Conservation (phyloP, 345 rosid genomes). For the Bretschneidera sinensis region DNA sequence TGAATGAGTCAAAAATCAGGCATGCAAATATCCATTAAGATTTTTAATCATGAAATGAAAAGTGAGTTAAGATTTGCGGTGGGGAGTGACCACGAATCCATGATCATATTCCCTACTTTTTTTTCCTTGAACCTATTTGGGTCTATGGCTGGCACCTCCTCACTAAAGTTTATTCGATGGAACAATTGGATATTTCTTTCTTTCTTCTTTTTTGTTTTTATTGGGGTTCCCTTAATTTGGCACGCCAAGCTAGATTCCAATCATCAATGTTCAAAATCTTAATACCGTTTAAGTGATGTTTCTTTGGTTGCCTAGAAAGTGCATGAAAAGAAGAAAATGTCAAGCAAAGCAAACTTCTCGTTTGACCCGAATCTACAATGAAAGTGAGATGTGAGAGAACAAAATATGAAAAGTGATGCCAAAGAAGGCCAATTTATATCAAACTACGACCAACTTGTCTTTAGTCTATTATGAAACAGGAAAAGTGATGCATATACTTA, state of each 20-base stretch:
- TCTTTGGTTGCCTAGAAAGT: conserved; percentile 23
- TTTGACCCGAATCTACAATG: conserved; percentile 33
- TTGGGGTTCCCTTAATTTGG: conserved; percentile 13
- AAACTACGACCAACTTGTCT: too few species aligned
- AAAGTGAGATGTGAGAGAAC: too few species aligned
- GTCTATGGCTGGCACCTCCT: conserved; percentile 11
- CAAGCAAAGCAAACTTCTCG: conserved; percentile 13
- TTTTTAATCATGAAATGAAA: conserved; percentile 7
- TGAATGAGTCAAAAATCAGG: too few species aligned
- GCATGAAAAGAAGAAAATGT: conserved; percentile 8
- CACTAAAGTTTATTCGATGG: background rate
- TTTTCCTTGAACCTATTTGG: conserved; percentile 11
- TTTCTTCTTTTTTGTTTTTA: conserved; percentile 6
- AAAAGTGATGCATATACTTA: too few species aligned
- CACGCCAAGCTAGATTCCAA: conserved; percentile 28
- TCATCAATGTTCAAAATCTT: conserved; percentile 19
- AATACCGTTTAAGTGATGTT: conserved; percentile 18
- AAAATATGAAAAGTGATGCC: too few species aligned
- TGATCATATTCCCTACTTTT: conserved; percentile 10
- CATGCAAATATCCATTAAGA: conserved; percentile 19
- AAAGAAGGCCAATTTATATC: too few species aligned
- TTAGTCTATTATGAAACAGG: too few species aligned
- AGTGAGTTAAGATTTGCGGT: conserved; percentile 20
- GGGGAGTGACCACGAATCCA: too few species aligned
- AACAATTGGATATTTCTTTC: background rate